Conservation (phyloP, 78 protist species). For the Dictyostelium discoideum region DNA sequence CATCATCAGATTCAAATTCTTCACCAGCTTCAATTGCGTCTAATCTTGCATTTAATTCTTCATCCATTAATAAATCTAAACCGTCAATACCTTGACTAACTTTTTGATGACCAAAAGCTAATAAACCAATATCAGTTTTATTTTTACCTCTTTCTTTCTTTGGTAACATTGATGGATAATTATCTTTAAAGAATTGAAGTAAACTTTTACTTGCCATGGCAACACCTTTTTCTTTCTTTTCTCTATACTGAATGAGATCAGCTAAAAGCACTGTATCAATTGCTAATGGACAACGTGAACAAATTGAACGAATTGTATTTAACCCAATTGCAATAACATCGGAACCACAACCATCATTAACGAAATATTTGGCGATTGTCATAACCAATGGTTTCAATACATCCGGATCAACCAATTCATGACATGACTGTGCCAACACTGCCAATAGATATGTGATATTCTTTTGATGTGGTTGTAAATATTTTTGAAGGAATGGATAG, state of each 20-base stretch:
- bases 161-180: constrained; percentile 87
- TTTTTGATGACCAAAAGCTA: constrained; percentile 53
- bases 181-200: constrained; percentile 84
- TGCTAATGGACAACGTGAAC: constrained; percentile 89
- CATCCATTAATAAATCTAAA: constrained; percentile 66
- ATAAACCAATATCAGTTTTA: neutral
- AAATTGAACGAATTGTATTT: constrained; percentile 92
- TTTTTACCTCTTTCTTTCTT: constrained; percentile 83
- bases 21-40: constrained; percentile 59
- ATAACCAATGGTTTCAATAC: constrained; percentile 88
- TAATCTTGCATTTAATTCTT: constrained; percentile 30
- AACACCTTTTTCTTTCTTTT: constrained; percentile 87
- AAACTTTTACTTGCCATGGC: constrained; percentile 89
- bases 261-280: constrained; percentile 84
- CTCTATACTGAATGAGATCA: constrained; percentile 88
- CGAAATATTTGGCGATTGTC: constrained; percentile 89
- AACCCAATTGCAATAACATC: constrained; percentile 94
- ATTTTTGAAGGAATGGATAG: constrained; percentile 90
- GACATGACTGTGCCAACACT: constrained; percentile 91
- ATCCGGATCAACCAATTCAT: constrained; percentile 95
- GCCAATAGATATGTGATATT: constrained; percentile 90
- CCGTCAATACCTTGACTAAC: constrained; percentile 70
- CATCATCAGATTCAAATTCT: neutral
- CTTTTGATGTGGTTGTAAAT: constrained; percentile 91
- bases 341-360: constrained; percentile 86